Evolutionary conservation across 2,329 filamentous ascomycete genomes (phyloP).

Genomic region (Rhinocladiella mackenziei): DNA sequence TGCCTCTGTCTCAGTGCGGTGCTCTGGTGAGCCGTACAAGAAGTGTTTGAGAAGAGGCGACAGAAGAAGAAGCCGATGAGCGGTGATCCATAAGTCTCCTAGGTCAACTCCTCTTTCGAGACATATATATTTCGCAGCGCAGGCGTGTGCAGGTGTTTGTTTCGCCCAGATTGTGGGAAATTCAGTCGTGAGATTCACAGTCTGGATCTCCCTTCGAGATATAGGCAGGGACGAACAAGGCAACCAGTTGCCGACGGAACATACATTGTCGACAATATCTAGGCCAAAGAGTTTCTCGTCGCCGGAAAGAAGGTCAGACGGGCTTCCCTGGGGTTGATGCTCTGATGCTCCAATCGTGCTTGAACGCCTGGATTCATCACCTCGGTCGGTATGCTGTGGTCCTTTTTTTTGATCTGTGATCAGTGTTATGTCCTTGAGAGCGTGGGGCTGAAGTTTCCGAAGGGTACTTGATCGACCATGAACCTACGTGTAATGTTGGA

Average conservation of each 20-base stretch:
- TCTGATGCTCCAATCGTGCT: slow-evolving; percentile 76
- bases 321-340: slow-evolving; percentile 80
- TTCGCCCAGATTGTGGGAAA: slow-evolving; percentile 66
- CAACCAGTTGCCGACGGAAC: slow-evolving; percentile 51
- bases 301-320: slow-evolving; percentile 66
- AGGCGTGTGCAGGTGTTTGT: slow-evolving; percentile 61
- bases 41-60: slow-evolving; percentile 57
- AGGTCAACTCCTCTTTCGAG: slow-evolving; percentile 70
- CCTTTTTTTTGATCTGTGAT: too few relatives aligned
- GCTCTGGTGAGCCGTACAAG: slow-evolving; percentile 70
- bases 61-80: slow-evolving; percentile 53
- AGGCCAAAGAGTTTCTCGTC: slow-evolving; percentile 62
- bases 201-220: slow-evolving; percentile 70
- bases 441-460: too few relatives aligned
- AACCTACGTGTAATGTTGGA: too few relatives aligned
- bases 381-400: too few relatives aligned
- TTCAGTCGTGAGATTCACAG: slow-evolving; percentile 65
- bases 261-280: slow-evolving; percentile 59
- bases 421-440: too few relatives aligned
- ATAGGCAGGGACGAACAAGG: slow-evolving; percentile 35
- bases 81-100: slow-evolving; percentile 62
- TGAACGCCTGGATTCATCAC: too few relatives aligned
- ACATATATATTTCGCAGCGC: slow-evolving; percentile 81
- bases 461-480: too few relatives aligned
- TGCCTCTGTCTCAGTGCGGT: slow-evolving; percentile 63